phyloP scores from a whole-genome alignment of 1,284 basidiomycete genomes.

The Exsudoporus floridanus region DNA sequence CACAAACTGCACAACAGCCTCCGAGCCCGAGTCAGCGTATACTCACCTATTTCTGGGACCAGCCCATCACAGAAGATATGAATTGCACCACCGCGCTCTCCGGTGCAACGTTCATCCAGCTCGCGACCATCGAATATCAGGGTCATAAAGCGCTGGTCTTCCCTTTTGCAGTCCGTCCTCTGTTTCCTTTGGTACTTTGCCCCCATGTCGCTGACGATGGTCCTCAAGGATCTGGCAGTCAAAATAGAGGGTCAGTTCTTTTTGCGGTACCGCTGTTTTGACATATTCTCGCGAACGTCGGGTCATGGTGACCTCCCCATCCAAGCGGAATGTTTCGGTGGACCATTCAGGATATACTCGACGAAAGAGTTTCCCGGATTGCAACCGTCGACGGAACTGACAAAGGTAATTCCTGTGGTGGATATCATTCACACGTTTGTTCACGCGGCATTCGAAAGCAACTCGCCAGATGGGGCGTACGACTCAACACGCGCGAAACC shows the following conservation, averaged over 20 bases:
- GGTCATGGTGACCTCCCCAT: slow-evolving; percentile 44
- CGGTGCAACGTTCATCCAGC: slow-evolving; percentile 65
- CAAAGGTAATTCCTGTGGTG: slow-evolving; percentile 49
- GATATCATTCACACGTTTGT: background rate
- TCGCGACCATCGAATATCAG: slow-evolving; percentile 55
- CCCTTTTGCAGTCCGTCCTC: slow-evolving; percentile 61
- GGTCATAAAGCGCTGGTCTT: slow-evolving; percentile 65
- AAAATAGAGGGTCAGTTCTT: slow-evolving; percentile 66
- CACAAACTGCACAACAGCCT: slow-evolving; percentile 4
- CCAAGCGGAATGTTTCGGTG: slow-evolving; percentile 70
- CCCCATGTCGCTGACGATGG: slow-evolving; percentile 1
- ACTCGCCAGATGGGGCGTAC: slow-evolving; percentile 65
- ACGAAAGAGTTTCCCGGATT: slow-evolving; percentile 80
- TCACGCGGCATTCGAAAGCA: slow-evolving; percentile 42
- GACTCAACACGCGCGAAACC: slow-evolving; percentile 67
- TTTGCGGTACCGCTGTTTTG: slow-evolving; percentile 66
- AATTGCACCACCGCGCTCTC: slow-evolving; percentile 58
- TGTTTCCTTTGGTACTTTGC: slow-evolving; percentile 1
- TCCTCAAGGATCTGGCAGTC: slow-evolving; percentile 50
- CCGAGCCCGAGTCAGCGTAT: slow-evolving; percentile 27
- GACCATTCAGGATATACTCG: slow-evolving; percentile 67
- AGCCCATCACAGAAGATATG: slow-evolving; percentile 46
- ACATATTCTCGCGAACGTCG: slow-evolving; percentile 51
- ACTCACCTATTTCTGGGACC: slow-evolving; percentile 41
- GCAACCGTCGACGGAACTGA: slow-evolving; percentile 68